Base-by-base conservation (phyloP, 805 yeast genomes). In the Ogataea trehalophila region DNA sequence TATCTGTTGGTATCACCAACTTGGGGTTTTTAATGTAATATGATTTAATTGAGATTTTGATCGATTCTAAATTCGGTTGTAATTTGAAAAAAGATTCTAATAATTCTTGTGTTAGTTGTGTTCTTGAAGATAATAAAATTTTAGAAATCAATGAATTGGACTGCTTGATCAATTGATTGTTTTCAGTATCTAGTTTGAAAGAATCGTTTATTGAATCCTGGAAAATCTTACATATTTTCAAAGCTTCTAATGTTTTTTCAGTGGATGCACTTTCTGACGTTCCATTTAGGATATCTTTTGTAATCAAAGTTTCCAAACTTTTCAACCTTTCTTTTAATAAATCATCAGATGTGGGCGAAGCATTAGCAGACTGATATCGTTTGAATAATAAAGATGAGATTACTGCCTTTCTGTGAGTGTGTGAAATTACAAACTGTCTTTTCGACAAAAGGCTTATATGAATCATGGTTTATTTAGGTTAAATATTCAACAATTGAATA, bases 1-100 rank as follows among this genome's bases (percentile, higher is more conserved):
- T 58, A 0, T 64, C 60, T 42, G 65, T 63, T 9, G 67, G 68
- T 9, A 80, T 69, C 35, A 42, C 47, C 1, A 17, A 37, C 6
- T 46, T 48, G 6, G 54, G 41, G 41, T 59, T 52, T 42, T 51
- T 55, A n/a, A 48, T 39, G 45, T 65, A 61, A 41, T 50, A 67
- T 20, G 59, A 29, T 16, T 61, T 54, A 5, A 67, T 58, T 1
- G 63, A 50, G 0, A 55, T 47, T 42, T 56, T 51, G 11, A 65
- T 48, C 4, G 61, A 54, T 14, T 56, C 57, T 18, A 52, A 50
- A 29, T 52, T 46, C 14, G 70, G 69, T 37, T 55, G 51, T 37
- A 53, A 44, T 37, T 50, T 45, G 44, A 66, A 61, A 35, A 60
- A 54, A 11, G 52, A 45, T 9, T 43, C 45, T 9, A 68, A 33